Evolutionary conservation across 139 green algal genomes (phyloP).

Genomic region (Dunaliella primolecta): DNA sequence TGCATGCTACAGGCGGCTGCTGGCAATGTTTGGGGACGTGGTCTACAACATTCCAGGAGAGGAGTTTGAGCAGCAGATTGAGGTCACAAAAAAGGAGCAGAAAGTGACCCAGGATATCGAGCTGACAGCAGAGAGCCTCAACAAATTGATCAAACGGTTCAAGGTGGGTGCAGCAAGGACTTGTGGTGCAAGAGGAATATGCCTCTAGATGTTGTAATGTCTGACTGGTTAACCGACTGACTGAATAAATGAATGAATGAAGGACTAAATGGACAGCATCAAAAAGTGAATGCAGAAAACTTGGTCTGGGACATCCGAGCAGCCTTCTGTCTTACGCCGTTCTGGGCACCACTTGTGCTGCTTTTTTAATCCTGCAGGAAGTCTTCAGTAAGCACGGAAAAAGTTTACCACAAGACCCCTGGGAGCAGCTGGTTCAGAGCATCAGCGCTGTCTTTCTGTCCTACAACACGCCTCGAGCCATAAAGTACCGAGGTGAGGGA

Average conservation of each 20-base stretch:
- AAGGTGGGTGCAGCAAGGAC: constrained; percentile 62
- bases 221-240: too few species aligned
- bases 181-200: too few species aligned
- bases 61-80: constrained; percentile 62
- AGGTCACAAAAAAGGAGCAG: not conserved
- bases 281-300: too few species aligned
- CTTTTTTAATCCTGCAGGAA: too few species aligned
- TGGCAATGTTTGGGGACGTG: constrained; percentile 85
- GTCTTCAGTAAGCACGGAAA: too few species aligned
- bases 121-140: constrained; percentile 68
- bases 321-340: too few species aligned
- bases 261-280: too few species aligned
- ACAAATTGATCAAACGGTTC: constrained; percentile 69
- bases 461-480: constrained; percentile 72
- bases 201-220: too few species aligned
- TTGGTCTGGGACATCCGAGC: too few species aligned
- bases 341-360: too few species aligned
- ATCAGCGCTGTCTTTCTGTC: constrained; percentile 75
- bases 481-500: constrained; percentile 79
- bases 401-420: constrained; percentile 75
- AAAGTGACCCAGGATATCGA: constrained; percentile 70
- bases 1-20: constrained; percentile 76
- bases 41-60: constrained; percentile 76
- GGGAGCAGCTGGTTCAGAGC: constrained; percentile 63
- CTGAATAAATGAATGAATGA: too few species aligned